Evolutionary conservation across 2,329 filamentous ascomycete species (phyloP), one percentile per base, ranked within the genome.

Genomic region (Aspergillus tanneri): DNA sequence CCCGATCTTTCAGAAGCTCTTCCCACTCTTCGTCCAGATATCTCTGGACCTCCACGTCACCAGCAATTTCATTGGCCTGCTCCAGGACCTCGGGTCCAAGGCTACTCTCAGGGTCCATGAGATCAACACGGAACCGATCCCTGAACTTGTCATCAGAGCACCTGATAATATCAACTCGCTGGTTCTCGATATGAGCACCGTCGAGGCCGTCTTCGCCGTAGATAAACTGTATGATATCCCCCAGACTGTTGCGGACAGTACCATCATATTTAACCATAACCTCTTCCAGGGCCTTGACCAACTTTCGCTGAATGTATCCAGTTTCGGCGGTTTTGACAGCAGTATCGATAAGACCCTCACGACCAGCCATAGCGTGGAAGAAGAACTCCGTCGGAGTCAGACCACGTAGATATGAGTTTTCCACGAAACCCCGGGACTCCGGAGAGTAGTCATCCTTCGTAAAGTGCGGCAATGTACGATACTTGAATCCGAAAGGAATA

Each of bases 361-460:
- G 85, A 90, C 93, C 93, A 79, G 93, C 93, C 93, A 99, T 99
- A 66, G 93, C 93, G 81, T 99, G 93, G 81, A 99, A 99, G 77
- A 96, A 99, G 75, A 99, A 99, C 61, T 99, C 93, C 1, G 88
- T 86, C 0, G 93, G 93, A 0, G 95, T 99, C 50, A 99, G 76
- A 47, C 93, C 93, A 77, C 93, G 88, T 10, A 99, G 82, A 63
- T 99, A 99, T 0, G 93, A 99, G 74, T 99, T 99, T 72, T 99
- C 93, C 16, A 99, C 93, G 65, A 99, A 99, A 34, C 93, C 93
- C 75, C 93, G 86, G 37, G 93, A 92, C 68, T 96, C 91, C 9
- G 93, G 90, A 16, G 92, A 97, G 71, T 97, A 99, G 70, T 99
- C 95, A 62, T 99, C 95, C 77, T 99, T 99, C 57, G 93, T 96